Evolutionary conservation across 2,329 filamentous ascomycete species (phyloP).

Genomic region (Hypoxylon sp.): DNA sequence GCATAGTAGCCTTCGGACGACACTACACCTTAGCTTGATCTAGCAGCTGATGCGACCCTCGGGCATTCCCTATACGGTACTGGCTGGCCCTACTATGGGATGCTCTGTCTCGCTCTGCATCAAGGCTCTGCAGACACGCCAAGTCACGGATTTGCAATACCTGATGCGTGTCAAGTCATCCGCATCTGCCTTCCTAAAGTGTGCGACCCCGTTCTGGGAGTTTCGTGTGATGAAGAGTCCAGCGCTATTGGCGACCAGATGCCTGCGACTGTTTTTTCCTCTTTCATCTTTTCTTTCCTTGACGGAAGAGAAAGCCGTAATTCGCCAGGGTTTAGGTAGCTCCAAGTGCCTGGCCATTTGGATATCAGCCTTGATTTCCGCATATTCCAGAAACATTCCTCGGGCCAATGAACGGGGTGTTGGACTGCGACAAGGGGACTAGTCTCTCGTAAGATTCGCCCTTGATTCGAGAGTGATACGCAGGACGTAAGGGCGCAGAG

Average conservation of each 20-base stretch:
- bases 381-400: slow-evolving; percentile 25
- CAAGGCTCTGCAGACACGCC: slow-evolving; percentile 22
- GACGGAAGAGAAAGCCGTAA: slow-evolving; percentile 3
- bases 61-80: slow-evolving; percentile 7
- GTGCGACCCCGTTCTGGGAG: slow-evolving; percentile 3
- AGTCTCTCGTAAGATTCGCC: slow-evolving; percentile 13
- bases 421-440: slow-evolving; percentile 29
- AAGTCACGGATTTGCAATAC: slow-evolving; percentile 24
- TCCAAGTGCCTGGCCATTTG: slow-evolving; percentile 23
- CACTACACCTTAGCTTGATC: slow-evolving; percentile 8
- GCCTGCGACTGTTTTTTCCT: neutral
- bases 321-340: slow-evolving; percentile 12
- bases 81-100: slow-evolving; percentile 19
- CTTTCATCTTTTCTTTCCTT: slow-evolving; percentile 7
- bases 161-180: slow-evolving; percentile 14
- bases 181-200: slow-evolving; percentile 30
- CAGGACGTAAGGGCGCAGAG: slow-evolving; percentile 34
- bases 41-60: slow-evolving; percentile 23
- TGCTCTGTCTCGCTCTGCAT: slow-evolving; percentile 5
- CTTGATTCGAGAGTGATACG: slow-evolving; percentile 30
- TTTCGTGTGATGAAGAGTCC: slow-evolving; percentile 4
- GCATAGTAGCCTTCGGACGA: neutral
- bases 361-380: slow-evolving; percentile 30
- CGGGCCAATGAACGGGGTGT: slow-evolving; percentile 26
- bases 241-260: slow-evolving; percentile 16